Evolutionary conservation across 768 basidiomycete genomes (phyloP), one percentile per base, ranked within the genome.

Genomic region (Suillus occidentalis): DNA sequence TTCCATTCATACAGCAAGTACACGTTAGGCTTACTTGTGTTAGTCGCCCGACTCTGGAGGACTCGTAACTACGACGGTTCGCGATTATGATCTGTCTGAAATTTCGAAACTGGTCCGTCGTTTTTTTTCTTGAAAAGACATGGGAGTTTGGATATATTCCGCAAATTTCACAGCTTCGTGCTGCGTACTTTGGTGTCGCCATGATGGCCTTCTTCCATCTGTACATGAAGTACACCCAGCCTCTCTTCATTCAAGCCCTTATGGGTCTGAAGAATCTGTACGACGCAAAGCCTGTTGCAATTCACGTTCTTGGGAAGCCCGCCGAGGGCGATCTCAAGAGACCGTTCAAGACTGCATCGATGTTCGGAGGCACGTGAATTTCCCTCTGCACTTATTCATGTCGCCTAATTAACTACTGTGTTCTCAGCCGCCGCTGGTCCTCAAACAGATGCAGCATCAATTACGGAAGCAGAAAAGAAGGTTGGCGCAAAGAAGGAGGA

Each of bases 191-290:
- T 77, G 89, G 90, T 67, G 77, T 94, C 71, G 90, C 88, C 59
- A 93, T 94, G 89, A 95, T 96, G 91, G 84, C 73, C 65, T 90
- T 95, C 83, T 88, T 98, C 82, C 97, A 99, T 81, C 66, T 91
- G 61, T 99, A 98, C 85, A 82, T 99, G 80, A 88, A 92, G 75
- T 98, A 92, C 85, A 96, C 95, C 8, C 96, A 97, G 74, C 97
- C 97, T 8, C 87, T 99, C 69, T 97, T 98, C 80, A 91, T 98
- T 69, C 97, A 98, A 77, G 86, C 86, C 14, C 85, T 99, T 69
- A 97, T 97, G 94, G 93, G 92, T n/a, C 64, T 97, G 72, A 99
- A 99, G 83, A 85, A 84, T 52, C 77, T 96, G 36, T 93, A 91
- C 77, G 96, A 98, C 72, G 89, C 91, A 64, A 94, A 94, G 74